A percentile compares a stretch with the other conserved stretches of the same genome.
phyloP scores from a whole-genome alignment of 176 grass and related monocot genomes.

The Oropetium thomaeum region DNA sequence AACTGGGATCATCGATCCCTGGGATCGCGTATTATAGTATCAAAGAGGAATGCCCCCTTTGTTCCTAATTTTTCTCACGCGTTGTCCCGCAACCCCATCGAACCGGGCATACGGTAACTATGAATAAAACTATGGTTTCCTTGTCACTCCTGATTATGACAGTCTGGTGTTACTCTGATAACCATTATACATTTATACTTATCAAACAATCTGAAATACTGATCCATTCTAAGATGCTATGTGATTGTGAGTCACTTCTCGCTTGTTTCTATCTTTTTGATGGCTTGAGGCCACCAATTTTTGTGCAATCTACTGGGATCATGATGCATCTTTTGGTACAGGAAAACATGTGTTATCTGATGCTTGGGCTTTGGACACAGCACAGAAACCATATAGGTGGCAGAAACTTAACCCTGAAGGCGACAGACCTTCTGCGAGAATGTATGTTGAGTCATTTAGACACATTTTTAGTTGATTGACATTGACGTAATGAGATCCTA shows the following conservation, averaged over 20 bases:
- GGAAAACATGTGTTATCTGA: conserved; percentile 86
- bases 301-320: neutral
- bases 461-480: conserved; percentile 13
- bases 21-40: no score
- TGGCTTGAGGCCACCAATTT: neutral
- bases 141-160: conserved; percentile 2
- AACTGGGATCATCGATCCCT: no score
- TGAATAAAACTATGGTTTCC: conserved; percentile 1
- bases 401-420: conserved; percentile 98
- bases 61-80: no score
- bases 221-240: neutral
- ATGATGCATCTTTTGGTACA: conserved; percentile 30
- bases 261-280: conserved; percentile 17
- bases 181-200: conserved; percentile 13
- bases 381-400: conserved; percentile 98
- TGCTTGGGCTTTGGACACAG: conserved; percentile 96
- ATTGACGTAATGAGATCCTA: conserved; percentile 1
- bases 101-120: no score
- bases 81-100: no score
- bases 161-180: neutral
- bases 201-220: neutral
- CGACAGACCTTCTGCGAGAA: conserved; percentile 87
- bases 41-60: no score
- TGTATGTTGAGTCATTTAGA: conserved; percentile 48
- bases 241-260: no score